These are phyloP conservation scores for Coprinellus aureogranulatus DNA, from an alignment of 768 basidiomycete genomes.

Conservation along the genomic window DNA sequence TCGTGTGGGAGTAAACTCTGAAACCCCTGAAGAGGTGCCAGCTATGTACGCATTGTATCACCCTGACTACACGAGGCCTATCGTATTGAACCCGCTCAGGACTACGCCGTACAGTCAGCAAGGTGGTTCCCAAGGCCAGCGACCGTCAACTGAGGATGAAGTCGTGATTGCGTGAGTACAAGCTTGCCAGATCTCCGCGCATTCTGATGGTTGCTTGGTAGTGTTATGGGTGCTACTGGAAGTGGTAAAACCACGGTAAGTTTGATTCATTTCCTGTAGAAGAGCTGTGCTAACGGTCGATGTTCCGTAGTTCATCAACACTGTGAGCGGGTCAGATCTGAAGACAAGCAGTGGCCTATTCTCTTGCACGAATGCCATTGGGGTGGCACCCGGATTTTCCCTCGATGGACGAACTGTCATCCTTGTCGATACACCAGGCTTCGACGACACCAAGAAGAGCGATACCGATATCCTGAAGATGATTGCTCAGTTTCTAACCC, in stretches of 20 bases:
- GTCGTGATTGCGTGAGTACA: constrained; percentile 4
- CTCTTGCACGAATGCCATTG: constrained; percentile 51
- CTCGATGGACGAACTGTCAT: constrained; percentile 41
- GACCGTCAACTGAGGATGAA: background rate
- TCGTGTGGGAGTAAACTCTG: no score
- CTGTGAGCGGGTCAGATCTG: constrained; percentile 47
- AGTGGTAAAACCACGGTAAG: constrained; percentile 39
- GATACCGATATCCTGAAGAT: constrained; percentile 49
- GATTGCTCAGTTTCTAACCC: constrained; percentile 42
- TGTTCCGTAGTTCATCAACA: constrained; percentile 51
- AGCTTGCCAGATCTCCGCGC: background rate
- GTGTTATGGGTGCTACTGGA: constrained; percentile 40
- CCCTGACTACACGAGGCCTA: no score
- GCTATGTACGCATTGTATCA: no score
- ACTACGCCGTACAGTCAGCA: no score
- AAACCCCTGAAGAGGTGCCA: no score
- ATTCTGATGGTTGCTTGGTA: constrained; percentile 4
- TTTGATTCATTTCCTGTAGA: background rate
- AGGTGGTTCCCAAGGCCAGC: no score
- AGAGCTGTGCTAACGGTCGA: background rate
- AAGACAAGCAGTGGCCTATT: constrained; percentile 43
- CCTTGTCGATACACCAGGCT: constrained; percentile 61
- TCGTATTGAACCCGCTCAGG: no score
- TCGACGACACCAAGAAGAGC: constrained; percentile 50
- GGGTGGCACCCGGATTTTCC: constrained; percentile 39